Conservation (phyloP, 2,329 filamentous ascomycete species). For the Aspergillus fijiensis region DNA sequence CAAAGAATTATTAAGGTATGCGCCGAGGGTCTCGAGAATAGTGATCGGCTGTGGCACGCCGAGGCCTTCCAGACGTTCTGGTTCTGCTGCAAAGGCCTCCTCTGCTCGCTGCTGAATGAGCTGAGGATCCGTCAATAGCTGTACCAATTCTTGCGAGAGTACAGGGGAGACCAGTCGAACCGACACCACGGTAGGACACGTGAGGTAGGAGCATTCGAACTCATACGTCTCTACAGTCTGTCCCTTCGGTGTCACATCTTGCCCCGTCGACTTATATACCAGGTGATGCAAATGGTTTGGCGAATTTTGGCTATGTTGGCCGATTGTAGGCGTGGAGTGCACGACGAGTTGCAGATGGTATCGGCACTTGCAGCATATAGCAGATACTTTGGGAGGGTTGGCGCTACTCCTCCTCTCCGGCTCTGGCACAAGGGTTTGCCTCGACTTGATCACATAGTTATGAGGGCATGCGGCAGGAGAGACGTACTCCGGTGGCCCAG, state of each 20-base stretch:
- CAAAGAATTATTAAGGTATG: constrained; percentile 61
- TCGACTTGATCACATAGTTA: constrained; percentile 56
- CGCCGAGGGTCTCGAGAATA: constrained; percentile 56
- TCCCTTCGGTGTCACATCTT: constrained; percentile 31
- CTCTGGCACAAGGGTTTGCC: constrained; percentile 53
- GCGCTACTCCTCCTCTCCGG: constrained; percentile 42
- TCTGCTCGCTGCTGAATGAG: constrained; percentile 55
- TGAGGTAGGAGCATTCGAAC: constrained; percentile 61
- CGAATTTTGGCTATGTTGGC: constrained; percentile 47
- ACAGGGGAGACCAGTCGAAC: constrained; percentile 56
- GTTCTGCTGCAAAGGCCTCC: constrained; percentile 51
- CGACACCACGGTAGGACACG: constrained; percentile 55
- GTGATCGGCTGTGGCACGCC: constrained; percentile 53
- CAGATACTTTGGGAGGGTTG: constrained; percentile 57
- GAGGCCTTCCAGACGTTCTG: constrained; percentile 55
- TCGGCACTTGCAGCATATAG: constrained; percentile 62
- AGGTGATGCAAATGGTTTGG: constrained; percentile 64
- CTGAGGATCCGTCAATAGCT: constrained; percentile 55
- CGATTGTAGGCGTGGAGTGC: constrained; percentile 48
- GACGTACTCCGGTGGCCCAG: constrained; percentile 36
- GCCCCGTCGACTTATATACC: constrained; percentile 41
- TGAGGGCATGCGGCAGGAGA: constrained; percentile 57
- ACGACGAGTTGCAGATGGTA: constrained; percentile 61
- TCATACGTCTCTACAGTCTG: constrained; percentile 46
- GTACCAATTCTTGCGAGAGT: constrained; percentile 50